Percentiles rank a stretch among this genome's conserved stretches.
These are phyloP conservation scores for Sporothrix sp. DNA, from an alignment of 2,329 filamentous ascomycete genomes.

Conservation along the genomic window DNA sequence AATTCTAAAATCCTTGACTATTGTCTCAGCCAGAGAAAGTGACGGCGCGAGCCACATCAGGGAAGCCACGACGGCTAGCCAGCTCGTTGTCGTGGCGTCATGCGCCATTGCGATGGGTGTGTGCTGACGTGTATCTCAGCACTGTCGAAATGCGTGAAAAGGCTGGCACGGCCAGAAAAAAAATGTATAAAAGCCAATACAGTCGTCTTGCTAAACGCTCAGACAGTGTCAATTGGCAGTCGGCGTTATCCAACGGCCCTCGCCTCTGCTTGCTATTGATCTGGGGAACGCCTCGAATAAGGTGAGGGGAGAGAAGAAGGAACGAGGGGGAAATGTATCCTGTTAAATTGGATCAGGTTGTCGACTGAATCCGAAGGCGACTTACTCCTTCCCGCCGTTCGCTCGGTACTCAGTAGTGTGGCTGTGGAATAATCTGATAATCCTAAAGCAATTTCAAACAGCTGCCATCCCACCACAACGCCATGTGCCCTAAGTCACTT, in stretches of 20 bases:
- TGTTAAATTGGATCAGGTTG: no score
- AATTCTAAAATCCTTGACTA: slow-evolving; percentile 56
- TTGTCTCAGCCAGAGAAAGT: slow-evolving; percentile 31
- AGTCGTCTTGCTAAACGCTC: no score
- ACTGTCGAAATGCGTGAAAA: no score
- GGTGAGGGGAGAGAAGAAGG: neutral
- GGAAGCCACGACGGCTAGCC: neutral
- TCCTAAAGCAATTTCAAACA: neutral
- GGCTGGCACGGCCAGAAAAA: no score
- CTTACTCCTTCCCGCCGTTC: neutral
- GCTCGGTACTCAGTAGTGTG: neutral
- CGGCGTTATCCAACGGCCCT: neutral
- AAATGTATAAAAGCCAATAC: no score
- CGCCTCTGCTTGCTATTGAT: neutral
- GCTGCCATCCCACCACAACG: neutral
- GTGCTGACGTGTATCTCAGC: no score
- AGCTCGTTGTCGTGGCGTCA: neutral
- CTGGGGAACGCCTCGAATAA: neutral
- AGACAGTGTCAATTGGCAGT: neutral
- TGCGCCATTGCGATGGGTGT: neutral
- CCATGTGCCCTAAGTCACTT: neutral
- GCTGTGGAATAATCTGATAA: slow-evolving; percentile 3
- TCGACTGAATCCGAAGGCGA: neutral
- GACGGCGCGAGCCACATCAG: neutral
- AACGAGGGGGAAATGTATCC: neutral